A percentile compares a stretch with the other conserved stretches of the same genome.
phyloP scores from a whole-genome alignment of 352 stramenopile species.

The Globisporangium okanoganense region DNA sequence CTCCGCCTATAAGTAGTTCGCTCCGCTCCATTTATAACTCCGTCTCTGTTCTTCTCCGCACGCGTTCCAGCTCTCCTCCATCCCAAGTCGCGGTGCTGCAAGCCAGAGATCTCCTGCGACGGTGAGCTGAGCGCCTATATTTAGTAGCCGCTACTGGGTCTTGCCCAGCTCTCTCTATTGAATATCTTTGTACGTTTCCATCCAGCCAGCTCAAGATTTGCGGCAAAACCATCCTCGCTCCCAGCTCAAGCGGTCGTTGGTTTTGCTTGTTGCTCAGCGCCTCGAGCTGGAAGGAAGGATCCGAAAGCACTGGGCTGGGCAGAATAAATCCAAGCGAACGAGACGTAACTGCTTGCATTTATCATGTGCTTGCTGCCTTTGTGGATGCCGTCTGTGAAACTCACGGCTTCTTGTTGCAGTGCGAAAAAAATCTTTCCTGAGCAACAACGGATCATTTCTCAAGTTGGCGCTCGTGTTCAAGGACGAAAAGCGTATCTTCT shows the following conservation, averaged over 20 bases:
- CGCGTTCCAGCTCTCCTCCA: background rate
- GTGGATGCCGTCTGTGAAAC: conserved; percentile 8
- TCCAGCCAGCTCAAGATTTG: background rate
- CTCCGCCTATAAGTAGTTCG: background rate
- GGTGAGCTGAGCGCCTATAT: conserved; percentile 1
- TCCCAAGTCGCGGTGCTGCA: background rate
- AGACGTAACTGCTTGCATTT: conserved; percentile 9
- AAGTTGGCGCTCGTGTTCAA: conserved; percentile 24
- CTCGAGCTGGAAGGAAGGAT: background rate
- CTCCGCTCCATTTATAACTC: conserved; percentile 1
- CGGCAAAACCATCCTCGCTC: background rate
- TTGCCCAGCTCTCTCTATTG: background rate
- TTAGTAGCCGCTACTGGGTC: background rate
- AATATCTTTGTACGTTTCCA: conserved; percentile 5
- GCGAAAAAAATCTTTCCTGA: conserved; percentile 32
- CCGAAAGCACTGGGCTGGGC: background rate
- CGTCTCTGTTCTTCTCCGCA: background rate
- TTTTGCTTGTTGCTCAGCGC: background rate
- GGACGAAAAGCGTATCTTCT: conserved; percentile 5
- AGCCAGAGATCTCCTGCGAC: background rate
- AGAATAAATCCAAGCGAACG: conserved; percentile 7
- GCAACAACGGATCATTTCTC: conserved; percentile 29
- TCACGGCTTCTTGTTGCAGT: conserved; percentile 11
- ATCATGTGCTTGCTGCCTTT: background rate
- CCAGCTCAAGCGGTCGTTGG: conserved; percentile 2